Evolutionary conservation across 495 filamentous ascomycete genomes (phyloP).

Genomic region (Podospora tetraspora): DNA sequence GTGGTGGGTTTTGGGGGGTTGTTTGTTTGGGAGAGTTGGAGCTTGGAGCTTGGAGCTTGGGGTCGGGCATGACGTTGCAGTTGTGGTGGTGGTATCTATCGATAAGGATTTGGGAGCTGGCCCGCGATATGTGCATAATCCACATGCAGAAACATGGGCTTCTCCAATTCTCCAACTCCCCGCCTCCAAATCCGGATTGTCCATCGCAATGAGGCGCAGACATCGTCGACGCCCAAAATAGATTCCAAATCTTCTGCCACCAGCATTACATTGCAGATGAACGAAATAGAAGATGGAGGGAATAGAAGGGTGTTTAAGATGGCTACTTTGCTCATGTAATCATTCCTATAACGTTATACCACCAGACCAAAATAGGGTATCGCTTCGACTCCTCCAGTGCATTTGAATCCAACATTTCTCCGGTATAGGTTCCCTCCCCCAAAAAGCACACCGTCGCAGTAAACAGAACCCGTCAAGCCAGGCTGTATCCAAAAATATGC

Average conservation of each 20-base stretch:
- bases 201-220: background rate
- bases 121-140: background rate
- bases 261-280: background rate
- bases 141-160: background rate
- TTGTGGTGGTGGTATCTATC: background rate
- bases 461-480: background rate
- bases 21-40: background rate
- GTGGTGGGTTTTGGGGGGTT: background rate
- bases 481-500: background rate
- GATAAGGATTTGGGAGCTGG: background rate
- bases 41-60: background rate
- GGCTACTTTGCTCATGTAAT: background rate
- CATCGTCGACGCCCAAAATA: background rate
- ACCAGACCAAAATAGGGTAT: background rate
- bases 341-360: background rate
- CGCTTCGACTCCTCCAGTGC: background rate
- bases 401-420: background rate
- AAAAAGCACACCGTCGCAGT: background rate
- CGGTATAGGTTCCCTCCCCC: background rate
- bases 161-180: background rate
- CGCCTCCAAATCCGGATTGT: too few relatives aligned
- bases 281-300: background rate
- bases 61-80: conserved; percentile 3
- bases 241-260: background rate
- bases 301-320: background rate